A percentile compares a stretch with the other conserved stretches of the same genome.
Evolutionary conservation across 371 early-diverging fungal genomes (phyloP).

Genomic region (Mucor plumbeus): DNA sequence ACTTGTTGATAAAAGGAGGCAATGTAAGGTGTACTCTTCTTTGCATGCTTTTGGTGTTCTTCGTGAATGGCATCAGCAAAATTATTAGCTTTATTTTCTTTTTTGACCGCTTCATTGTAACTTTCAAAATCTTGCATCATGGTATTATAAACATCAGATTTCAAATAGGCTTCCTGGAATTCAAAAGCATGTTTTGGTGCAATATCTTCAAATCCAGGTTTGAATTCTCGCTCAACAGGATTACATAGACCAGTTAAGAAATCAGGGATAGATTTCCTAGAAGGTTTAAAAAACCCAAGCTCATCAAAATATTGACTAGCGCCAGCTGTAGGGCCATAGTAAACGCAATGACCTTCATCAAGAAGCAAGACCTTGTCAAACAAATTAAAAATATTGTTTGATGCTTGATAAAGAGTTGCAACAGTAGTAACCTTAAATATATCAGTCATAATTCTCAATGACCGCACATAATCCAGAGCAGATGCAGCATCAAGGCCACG

Average conservation of each 20-base stretch:
- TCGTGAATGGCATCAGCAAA: conserved; percentile 60
- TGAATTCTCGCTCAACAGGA: conserved; percentile 62
- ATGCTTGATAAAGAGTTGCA: conserved; percentile 72
- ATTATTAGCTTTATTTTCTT: conserved; percentile 42
- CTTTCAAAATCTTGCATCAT: conserved; percentile 46
- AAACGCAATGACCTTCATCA: conserved; percentile 75
- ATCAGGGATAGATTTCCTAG: conserved; percentile 77
- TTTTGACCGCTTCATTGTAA: too few relatives aligned
- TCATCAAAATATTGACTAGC: conserved; percentile 72
- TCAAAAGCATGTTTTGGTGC: conserved; percentile 54
- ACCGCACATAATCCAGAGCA: conserved; percentile 78
- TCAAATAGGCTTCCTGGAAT: too few relatives aligned
- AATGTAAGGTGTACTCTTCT: conserved; percentile 63
- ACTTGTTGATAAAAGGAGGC: conserved; percentile 69
- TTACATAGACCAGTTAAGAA: conserved; percentile 78
- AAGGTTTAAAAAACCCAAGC: conserved; percentile 73
- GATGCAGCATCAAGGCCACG: conserved; percentile 92
- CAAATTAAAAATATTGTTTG: conserved; percentile 74
- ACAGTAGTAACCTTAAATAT: conserved; percentile 68
- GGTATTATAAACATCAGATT: conserved; percentile 37
- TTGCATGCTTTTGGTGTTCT: conserved; percentile 61
- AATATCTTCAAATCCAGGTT: conserved; percentile 56
- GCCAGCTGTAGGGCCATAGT: conserved; percentile 74
- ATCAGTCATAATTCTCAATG: conserved; percentile 72
- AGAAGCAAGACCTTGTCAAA: conserved; percentile 80